Evolutionary conservation across 2,329 filamentous ascomycete genomes (phyloP), one percentile per base, ranked within the genome.

Genomic region (Nemania sp.): DNA sequence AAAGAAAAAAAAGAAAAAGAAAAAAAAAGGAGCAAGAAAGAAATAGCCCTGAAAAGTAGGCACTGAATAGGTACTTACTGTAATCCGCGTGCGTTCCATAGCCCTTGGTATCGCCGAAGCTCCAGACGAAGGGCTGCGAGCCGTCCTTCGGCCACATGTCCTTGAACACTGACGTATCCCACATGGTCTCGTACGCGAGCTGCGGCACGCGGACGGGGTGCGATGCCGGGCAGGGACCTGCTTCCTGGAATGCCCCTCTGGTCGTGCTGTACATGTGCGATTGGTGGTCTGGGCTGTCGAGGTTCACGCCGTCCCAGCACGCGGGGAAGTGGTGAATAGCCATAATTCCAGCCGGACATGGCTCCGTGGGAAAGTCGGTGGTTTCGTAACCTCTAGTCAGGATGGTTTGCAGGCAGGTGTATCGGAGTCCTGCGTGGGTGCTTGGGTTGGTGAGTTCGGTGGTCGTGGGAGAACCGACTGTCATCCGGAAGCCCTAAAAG

Each of bases 281-380:
- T 32, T 76, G 66, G 56, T 68, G 66, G 32, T 68, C 61, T 0
- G 66, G 66, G 27, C 61, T 68, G 15, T 68, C 82, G 24, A 83
- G 77, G 67, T 82, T 83, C 69, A 80, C 79, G 61, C 82, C 82
- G 64, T 84, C 82, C 82, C 82, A 84, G 77, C 82, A 79, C 72
- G 79, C 75, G 2, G 78, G 79, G 72, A 83, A 84, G 62, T 81
- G 79, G 62, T 81, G 76, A 43, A 80, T 79, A 0, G 80, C 79
- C 79, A 82, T 82, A 68, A 83, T 82, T 11, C 82, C 81, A 3
- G 78, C 80, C 1, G 73, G 74, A 68, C 82, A 83, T 0, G 76
- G 78, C 64, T 75, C 70, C 0, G 73, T 76, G 2, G 82, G 82
- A 70, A 84, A 80, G 52, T 79, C 77, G 15, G 78, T 70, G 1